Evolutionary conservation across 306 rosid species (phyloP).

Genomic region (Cucumis sativus): Cucumber_9930_V3 NC_026660.2:4289001-4289500

Average conservation of each 20-base stretch:
- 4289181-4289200: no score
- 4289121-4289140: no score
- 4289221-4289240: background rate
- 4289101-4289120: no score
- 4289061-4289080: no score
- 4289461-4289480: background rate
- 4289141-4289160: no score
- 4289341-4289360: background rate
- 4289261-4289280: background rate
- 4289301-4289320: background rate
- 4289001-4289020: no score
- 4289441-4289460: background rate
- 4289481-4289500: slow-evolving; percentile 29
- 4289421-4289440: background rate
- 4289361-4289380: background rate
- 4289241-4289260: background rate
- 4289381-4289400: background rate
- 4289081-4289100: no score
- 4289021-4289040: no score
- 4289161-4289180: no score
- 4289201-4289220: background rate
- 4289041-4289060: no score
- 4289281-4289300: background rate
- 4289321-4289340: background rate
- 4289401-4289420: background rate